Evolutionary conservation across 257 asterid species (phyloP), one percentile per base, ranked within the genome.

Genomic region (Verbascum thapsus): DNA sequence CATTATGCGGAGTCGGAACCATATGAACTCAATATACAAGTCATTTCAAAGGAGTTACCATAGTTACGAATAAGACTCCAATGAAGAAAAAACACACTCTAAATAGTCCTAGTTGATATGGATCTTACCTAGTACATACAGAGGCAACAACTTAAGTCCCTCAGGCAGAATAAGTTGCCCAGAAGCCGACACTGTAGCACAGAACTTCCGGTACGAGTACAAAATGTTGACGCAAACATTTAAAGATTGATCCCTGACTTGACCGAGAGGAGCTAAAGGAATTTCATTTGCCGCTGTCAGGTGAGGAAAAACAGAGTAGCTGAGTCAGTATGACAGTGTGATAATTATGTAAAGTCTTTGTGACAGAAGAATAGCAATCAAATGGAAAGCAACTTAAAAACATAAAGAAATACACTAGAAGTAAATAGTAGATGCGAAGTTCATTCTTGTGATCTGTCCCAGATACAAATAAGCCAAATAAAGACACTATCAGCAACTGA

Each of bases 151-250:
- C 64, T 88, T 94, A 77, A 94, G 99, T 42, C 95, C 98, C 83
- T 94, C 99, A 3, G 99, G 99, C 75, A 94, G 82, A 66, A 94
- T 85, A 67, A 94, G 97, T 71, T 94, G 99, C 48, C 99, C 99
- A 6, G 95, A 72, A 6, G 99, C 85, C 17, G 99, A 82, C 26
- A 86, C 99, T 10, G 98, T 87, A 26, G 99, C 96, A 71, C 99
- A 94, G 67, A 82, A 94, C 78, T 94, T 94, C 55, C 99, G 87
- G 59, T 94, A 94, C 1, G 99, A 88, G 67, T 82, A 85, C 70
- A 94, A 78, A 70, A 94, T 84, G 78, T 87, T 94, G 81, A 90
- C 83, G 80, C 99, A 87, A 73, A 80, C 73, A 76, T 76, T 88
- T 45, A 92, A 90, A 30, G 85, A 95, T 73, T 94, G 96, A 72